Conservation (phyloP, 176 grass and related monocot genomes). For the Aegilops umbellulata region DNA sequence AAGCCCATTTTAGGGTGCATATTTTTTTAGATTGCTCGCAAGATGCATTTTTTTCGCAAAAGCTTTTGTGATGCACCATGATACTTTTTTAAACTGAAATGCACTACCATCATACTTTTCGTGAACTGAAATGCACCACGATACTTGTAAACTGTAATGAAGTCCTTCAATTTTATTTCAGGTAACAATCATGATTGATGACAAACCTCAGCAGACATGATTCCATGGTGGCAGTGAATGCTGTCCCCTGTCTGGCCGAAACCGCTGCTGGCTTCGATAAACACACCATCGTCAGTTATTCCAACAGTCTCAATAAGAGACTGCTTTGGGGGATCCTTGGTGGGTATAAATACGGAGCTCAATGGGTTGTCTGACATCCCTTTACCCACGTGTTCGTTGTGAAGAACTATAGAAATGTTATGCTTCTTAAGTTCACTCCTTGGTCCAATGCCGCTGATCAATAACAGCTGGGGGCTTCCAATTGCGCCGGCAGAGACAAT, state of each 20-base stretch:
- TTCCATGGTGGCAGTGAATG: slow-evolving; percentile 89
- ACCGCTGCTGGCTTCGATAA: slow-evolving; percentile 96
- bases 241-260: slow-evolving; percentile 80
- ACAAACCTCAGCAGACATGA: slow-evolving; percentile 90
- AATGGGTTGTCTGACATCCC: slow-evolving; percentile 86
- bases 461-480: slow-evolving; percentile 78
- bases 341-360: slow-evolving; percentile 90
- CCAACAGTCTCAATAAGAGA: slow-evolving; percentile 90
- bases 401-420: slow-evolving; percentile 53
- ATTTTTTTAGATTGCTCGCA: background rate
- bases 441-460: slow-evolving; percentile 86
- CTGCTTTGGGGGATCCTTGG: slow-evolving; percentile 61
- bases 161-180: background rate
- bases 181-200: slow-evolving; percentile 12
- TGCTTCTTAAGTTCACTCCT: slow-evolving; percentile 62
- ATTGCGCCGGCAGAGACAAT: slow-evolving; percentile 78
- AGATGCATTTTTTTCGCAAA: slow-evolving; percentile 18
- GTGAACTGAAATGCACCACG: background rate
- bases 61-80: background rate
- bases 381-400: slow-evolving; percentile 70
- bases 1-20: background rate
- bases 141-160: background rate
- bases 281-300: slow-evolving; percentile 61
- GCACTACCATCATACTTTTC: background rate
- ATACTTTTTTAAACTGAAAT: too few relatives aligned